phyloP scores from a whole-genome alignment of 1,284 basidiomycete genomes.

The Ceratobasidium sp. region DNA sequence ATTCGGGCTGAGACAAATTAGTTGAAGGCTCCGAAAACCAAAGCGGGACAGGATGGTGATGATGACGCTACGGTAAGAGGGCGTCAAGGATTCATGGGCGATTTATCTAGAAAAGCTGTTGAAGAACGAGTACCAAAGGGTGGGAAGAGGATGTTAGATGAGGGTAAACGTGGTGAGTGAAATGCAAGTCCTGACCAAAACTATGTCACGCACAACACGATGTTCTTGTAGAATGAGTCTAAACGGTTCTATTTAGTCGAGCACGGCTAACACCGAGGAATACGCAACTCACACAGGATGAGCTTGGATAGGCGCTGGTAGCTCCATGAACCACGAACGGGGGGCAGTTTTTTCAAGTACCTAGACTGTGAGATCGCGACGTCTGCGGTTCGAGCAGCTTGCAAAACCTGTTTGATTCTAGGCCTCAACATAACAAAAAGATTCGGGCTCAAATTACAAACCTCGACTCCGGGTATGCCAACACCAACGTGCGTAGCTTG shows the following conservation, averaged over 20 bases:
- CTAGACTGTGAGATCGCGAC: conserved; percentile 98
- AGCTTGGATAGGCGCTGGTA: conserved; percentile 96
- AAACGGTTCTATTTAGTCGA: conserved; percentile 19
- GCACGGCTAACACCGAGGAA: neutral
- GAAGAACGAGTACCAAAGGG: conserved; percentile 90
- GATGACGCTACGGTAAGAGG: conserved; percentile 93
- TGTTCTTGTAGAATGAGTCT: conserved; percentile 98
- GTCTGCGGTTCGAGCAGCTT: conserved; percentile 97
- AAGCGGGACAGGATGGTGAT: conserved; percentile 95
- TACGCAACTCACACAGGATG: conserved; percentile 82
- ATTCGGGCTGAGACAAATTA: conserved; percentile 98
- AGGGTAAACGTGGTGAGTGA: neutral
- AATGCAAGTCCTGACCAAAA: conserved; percentile 84
- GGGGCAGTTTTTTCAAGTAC: conserved; percentile 93
- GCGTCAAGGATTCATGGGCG: conserved; percentile 98
- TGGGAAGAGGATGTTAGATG: conserved; percentile 10
- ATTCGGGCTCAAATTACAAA: conserved; percentile 54
- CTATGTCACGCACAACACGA: conserved; percentile 96
- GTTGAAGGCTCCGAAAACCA: conserved; percentile 98
- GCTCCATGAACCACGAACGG: conserved; percentile 99
- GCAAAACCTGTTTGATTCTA: conserved; percentile 76
- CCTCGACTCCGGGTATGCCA: conserved; percentile 98
- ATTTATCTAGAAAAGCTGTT: conserved; percentile 99
- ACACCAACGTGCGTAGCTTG: conserved; percentile 98
- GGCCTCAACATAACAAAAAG: conserved; percentile 25